Conservation (phyloP, 106 monocot genomes). For the Triglochin maritima region DNA sequence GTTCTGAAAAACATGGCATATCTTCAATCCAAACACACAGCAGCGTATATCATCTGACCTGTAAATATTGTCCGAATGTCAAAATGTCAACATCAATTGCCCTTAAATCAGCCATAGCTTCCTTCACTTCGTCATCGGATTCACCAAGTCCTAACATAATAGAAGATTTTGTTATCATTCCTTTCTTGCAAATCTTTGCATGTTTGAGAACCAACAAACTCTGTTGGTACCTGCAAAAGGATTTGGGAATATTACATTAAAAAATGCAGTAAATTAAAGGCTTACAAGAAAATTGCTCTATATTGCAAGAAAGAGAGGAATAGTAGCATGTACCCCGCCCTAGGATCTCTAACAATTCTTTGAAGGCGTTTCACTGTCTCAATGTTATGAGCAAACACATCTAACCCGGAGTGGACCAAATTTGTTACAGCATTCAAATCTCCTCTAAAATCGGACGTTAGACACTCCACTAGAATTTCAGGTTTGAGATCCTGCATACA, state of each 20-base stretch:
- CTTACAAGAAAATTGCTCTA: no score
- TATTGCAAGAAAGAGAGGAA: no score
- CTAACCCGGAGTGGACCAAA: slow-evolving; percentile 59
- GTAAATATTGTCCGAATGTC: slow-evolving; percentile 89
- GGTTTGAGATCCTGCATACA: slow-evolving; percentile 58
- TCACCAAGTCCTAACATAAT: slow-evolving; percentile 95
- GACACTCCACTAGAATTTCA: slow-evolving; percentile 81
- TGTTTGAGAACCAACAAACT: slow-evolving; percentile 84
- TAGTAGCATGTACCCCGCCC: slow-evolving; percentile 44
- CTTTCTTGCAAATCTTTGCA: slow-evolving; percentile 71
- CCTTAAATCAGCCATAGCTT: slow-evolving; percentile 78
- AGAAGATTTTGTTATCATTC: slow-evolving; percentile 86
- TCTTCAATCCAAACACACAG: no score
- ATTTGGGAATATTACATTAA: neutral
- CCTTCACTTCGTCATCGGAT: slow-evolving; percentile 78
- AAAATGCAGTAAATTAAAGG: no score
- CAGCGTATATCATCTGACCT: slow-evolving; percentile 30
- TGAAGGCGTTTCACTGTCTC: slow-evolving; percentile 88
- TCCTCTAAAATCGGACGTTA: slow-evolving; percentile 93
- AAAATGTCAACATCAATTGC: slow-evolving; percentile 82
- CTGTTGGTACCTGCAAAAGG: slow-evolving; percentile 57
- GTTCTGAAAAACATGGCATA: neutral
- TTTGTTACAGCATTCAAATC: slow-evolving; percentile 63
- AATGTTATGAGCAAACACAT: slow-evolving; percentile 98
- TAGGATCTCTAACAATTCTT: slow-evolving; percentile 85